Base-by-base conservation (phyloP, 1,284 basidiomycete genomes). In the Irpex sp. region DNA sequence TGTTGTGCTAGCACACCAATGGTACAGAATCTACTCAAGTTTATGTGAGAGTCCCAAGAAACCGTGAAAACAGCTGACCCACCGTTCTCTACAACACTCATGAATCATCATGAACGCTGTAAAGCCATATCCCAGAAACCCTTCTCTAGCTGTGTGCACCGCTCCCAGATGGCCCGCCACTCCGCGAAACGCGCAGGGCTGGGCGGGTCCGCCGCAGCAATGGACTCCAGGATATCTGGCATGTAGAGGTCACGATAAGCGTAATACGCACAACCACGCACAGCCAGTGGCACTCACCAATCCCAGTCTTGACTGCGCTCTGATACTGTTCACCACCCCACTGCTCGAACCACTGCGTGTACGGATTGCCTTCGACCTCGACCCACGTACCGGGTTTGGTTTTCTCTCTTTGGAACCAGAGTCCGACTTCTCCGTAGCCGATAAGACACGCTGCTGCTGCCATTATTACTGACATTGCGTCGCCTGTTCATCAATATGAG, bases 391-490 rank as follows among this genome's bases (percentile, higher is more conserved):
- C 73, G 1, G 81, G 79, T 36, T 74, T 72, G 5, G 11, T 43
- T 43, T 43, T 9, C 39, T 89, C 81, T 58, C 78, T 83, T 74
- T 83, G 83, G 54, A 92, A 77, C 90, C 86, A 96, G 47, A 93
- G 77, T 0, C 95, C 96, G 0, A 97, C 93, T 74, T 97, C 93
- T 17, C 94, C 96, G 71, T 98, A 98, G 0, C 96, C 96, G 0
- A 97, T 77, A 11, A 97, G 79, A 74, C 96, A 98, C 3, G 93
- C 90, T 15, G 90, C 86, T 1, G 96, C 83, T 0, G 93, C 92
- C 72, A 97, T 88, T 26, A 92, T 76, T 8, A 96, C 77, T 65
- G 87, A 89, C 35, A 88, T 83, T 9, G 85, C 75, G 71, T 95
- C 92, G 3, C 94, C 87, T 90, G 62, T n/a, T 11, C n/a, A 50